A percentile compares a stretch with the other conserved stretches of the same genome.
These are phyloP conservation scores for Raphanus raphanistrum DNA, from an alignment of 345 rosid species.

Conservation along the genomic window DNA sequence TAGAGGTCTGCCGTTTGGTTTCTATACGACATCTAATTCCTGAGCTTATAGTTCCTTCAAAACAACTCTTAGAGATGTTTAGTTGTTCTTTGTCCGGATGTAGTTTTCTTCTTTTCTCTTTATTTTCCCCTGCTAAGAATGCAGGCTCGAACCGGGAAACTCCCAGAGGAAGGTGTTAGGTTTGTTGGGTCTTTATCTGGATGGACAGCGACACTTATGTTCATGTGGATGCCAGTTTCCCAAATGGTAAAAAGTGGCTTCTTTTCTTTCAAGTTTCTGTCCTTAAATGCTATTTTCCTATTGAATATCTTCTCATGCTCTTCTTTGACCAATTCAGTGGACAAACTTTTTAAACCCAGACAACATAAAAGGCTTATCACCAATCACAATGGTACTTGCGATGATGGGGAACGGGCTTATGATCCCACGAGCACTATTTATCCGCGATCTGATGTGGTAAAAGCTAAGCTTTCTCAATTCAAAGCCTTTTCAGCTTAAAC, in stretches of 20 bases:
- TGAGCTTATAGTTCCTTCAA: not conserved
- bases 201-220: constrained; percentile 97
- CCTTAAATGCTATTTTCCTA: not conserved
- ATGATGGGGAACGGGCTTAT: constrained; percentile 92
- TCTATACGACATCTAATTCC: not conserved
- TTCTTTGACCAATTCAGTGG: constrained; percentile 56
- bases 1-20: not conserved
- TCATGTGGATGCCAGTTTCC: constrained; percentile 97
- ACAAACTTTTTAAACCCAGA: constrained; percentile 81
- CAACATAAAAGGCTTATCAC: constrained; percentile 84
- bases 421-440: constrained; percentile 88
- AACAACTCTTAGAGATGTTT: not conserved
- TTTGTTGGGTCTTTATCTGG: constrained; percentile 74
- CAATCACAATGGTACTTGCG: constrained; percentile 79
- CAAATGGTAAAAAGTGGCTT: constrained; percentile 57
- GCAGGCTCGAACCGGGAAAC: constrained; percentile 80
- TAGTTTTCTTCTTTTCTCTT: not conserved
- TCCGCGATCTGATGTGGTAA: constrained; percentile 97
- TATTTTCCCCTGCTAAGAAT: constrained; percentile 41
- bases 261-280: not conserved
- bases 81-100: not conserved
- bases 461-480: not conserved
- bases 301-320: constrained; percentile 17
- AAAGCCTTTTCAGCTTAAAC: not conserved
- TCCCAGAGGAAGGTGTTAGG: constrained; percentile 62